Conservation (phyloP, 495 filamentous ascomycete genomes). For the Podospora didyma region DNA sequence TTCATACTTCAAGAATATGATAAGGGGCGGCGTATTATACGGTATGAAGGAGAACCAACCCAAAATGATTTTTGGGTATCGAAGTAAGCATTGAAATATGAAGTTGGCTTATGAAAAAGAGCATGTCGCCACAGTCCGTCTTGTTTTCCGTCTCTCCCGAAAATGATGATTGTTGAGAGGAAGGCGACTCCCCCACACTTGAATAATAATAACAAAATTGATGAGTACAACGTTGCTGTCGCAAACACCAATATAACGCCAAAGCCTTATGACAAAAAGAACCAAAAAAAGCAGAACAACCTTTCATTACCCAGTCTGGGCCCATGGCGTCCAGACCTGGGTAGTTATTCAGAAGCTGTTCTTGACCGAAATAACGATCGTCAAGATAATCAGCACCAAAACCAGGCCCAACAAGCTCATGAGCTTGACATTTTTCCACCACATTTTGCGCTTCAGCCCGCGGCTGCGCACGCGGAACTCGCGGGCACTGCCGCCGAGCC, state of each 20-base stretch:
- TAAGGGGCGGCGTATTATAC: too few relatives aligned
- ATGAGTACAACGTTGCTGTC: too few relatives aligned
- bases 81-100: too few relatives aligned
- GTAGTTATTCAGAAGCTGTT: conserved; percentile 4
- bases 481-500: conserved; percentile 76
- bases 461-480: conserved; percentile 86
- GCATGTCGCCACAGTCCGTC: too few relatives aligned
- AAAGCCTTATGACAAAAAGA: neutral
- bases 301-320: neutral
- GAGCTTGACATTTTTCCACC: conserved; percentile 98
- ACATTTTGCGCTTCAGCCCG: conserved; percentile 87
- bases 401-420: conserved; percentile 85
- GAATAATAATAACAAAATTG: too few relatives aligned
- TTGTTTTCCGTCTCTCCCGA: too few relatives aligned
- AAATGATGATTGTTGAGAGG: neutral
- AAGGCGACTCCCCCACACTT: neutral
- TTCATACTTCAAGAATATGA: too few relatives aligned
- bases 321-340: neutral
- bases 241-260: neutral
- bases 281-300: too few relatives aligned
- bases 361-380: conserved; percentile 35
- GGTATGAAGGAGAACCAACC: too few relatives aligned
- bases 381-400: conserved; percentile 68
- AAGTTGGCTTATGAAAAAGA: too few relatives aligned
- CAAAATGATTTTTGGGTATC: too few relatives aligned